Base-by-base conservation (phyloP, 2,329 filamentous ascomycete species). In the Claviceps africana region DNA sequence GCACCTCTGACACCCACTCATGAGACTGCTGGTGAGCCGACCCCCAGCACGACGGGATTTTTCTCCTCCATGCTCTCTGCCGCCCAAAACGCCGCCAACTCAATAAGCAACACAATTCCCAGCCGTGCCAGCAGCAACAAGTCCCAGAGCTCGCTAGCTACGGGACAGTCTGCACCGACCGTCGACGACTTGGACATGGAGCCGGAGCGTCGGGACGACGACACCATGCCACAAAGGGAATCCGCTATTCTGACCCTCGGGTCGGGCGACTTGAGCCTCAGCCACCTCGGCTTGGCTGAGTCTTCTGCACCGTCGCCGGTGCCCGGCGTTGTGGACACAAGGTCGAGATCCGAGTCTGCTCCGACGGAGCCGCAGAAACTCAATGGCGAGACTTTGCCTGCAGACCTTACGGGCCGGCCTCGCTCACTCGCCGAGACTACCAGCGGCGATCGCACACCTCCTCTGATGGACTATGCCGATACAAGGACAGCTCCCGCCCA, bases 21-120 rank as follows among this genome's bases (percentile, higher is more conserved):
- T 39, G 90, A 96, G 65, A n/a, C 31, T n/a, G 75, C 69, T 66
- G 83, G 83, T 60, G 60, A 66, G 52, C 64, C 72, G n/a, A 81
- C 79, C 55, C 61, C 64, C 61, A 80, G 78, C 31, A 76, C 79
- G 51, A 73, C 77, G 39, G 83, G 89, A 1, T 97, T 98, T 71
- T 97, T 98, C 69, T 95, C 88, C 4, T 90, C 87, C 28, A 86
- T 98, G 63, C 81, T 98, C 57, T 91, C 88, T 42, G 91, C 85
- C 46, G 93, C 93, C 19, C 91, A 97, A 67, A 96, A 85, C 76
- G 91, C 91, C 44, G 89, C 90, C 15, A 88, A 73, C 57, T 82
- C 80, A 19, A 66, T 90, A 4, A 88, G 78, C 59, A 87, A 78
- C 56, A 88, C 83, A 47, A 83, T 96, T 47, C 79, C 81, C 48